Percentiles rank a stretch among this genome's conserved stretches.
These are phyloP conservation scores for Venturia oleaginea DNA, from an alignment of 2,329 filamentous ascomycete genomes.

Conservation along the genomic window DNA sequence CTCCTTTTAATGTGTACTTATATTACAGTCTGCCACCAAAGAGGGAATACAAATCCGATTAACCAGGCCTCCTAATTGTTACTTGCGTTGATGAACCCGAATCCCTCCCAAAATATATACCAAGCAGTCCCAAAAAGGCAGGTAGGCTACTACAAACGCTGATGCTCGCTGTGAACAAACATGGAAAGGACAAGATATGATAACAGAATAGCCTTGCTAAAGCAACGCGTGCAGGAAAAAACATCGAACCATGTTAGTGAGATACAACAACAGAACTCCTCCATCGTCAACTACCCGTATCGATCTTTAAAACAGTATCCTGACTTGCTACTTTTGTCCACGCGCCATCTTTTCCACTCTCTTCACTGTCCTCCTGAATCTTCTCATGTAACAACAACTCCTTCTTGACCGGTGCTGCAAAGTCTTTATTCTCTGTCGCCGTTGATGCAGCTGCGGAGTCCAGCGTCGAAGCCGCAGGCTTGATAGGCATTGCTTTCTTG, in stretches of 20 bases:
- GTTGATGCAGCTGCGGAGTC: neutral
- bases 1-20: neutral
- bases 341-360: neutral
- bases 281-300: neutral
- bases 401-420: neutral
- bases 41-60: neutral
- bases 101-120: neutral
- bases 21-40: neutral
- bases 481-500: neutral
- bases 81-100: neutral
- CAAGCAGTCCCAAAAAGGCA: neutral
- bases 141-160: neutral
- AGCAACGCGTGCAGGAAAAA: neutral
- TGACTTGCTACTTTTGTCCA: constrained; percentile 1
- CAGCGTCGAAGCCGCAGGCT: neutral
- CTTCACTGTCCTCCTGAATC: constrained; percentile 1
- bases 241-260: neutral
- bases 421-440: constrained; percentile 4
- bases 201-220: neutral
- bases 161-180: neutral
- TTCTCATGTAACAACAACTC: neutral
- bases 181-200: neutral
- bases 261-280: neutral
- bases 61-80: neutral
- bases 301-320: constrained; percentile 7